Evolutionary conservation across 139 green algal genomes (phyloP).

Genomic region (Chlorella sp.): DNA sequence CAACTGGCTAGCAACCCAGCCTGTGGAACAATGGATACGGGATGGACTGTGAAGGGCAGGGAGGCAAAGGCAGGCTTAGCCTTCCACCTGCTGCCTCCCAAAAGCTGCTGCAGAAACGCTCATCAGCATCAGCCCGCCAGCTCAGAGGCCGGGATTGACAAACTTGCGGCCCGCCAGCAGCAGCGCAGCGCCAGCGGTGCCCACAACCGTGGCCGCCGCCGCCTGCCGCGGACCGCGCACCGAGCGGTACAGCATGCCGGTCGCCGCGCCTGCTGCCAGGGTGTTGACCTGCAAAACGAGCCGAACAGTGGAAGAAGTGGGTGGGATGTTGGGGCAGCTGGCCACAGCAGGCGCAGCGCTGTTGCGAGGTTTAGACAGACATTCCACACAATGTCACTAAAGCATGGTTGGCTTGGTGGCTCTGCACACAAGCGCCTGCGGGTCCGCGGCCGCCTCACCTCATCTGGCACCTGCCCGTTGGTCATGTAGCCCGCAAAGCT

Average conservation of each 20-base stretch:
- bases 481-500: constrained; percentile 59
- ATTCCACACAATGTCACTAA: no score
- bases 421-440: no score
- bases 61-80: no score
- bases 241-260: constrained; percentile 76
- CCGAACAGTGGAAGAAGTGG: neutral
- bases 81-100: no score
- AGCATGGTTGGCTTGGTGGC: no score
- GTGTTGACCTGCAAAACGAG: constrained; percentile 49
- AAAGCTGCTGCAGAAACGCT: neutral
- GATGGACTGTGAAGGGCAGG: no score
- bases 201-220: constrained; percentile 70
- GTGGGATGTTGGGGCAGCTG: neutral
- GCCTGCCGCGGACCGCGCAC: constrained; percentile 73
- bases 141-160: constrained; percentile 41
- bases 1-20: no score
- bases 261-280: constrained; percentile 67
- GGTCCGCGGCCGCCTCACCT: no score
- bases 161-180: constrained; percentile 61
- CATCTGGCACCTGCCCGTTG: constrained; percentile 45
- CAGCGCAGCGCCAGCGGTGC: constrained; percentile 49
- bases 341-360: no score
- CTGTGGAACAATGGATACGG: no score
- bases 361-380: no score
- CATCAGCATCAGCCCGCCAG: neutral